Evolutionary conservation across 2,329 filamentous ascomycete species (phyloP).

Genomic region (Fusarium subglutinans): DNA sequence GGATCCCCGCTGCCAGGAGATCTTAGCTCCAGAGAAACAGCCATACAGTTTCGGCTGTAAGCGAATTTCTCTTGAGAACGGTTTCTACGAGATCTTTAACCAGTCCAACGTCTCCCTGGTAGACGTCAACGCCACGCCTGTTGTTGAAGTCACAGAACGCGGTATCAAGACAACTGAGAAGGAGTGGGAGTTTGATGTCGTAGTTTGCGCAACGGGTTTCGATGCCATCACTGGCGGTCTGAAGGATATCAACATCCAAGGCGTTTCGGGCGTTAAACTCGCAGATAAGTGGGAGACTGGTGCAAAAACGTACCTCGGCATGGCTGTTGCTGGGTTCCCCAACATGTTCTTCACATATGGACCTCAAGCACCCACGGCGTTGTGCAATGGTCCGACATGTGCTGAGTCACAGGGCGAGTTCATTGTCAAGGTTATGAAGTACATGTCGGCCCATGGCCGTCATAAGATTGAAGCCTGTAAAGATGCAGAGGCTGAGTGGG

Average conservation of each 20-base stretch:
- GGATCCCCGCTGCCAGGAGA: neutral
- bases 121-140: conserved; percentile 1
- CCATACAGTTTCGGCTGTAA: conserved; percentile 18
- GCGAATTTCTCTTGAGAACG: conserved; percentile 7
- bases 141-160: neutral
- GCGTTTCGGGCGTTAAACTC: neutral
- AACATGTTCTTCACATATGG: conserved; percentile 17
- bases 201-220: conserved; percentile 25
- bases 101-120: conserved; percentile 19
- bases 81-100: conserved; percentile 23
- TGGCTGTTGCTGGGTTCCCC: neutral
- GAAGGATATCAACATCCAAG: conserved; percentile 1
- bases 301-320: neutral
- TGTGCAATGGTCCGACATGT: neutral
- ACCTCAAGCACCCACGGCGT: neutral
- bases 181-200: neutral
- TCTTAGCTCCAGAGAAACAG: neutral
- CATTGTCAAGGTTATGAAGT: neutral
- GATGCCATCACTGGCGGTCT: conserved; percentile 23
- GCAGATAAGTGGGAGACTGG: conserved; percentile 6
- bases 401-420: neutral
- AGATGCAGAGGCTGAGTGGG: neutral
- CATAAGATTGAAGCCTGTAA: neutral
- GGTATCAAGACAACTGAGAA: neutral
- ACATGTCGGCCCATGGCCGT: neutral